phyloP scores from a whole-genome alignment of 352 stramenopile species.

The Globisporangium camurandrum region DNA sequence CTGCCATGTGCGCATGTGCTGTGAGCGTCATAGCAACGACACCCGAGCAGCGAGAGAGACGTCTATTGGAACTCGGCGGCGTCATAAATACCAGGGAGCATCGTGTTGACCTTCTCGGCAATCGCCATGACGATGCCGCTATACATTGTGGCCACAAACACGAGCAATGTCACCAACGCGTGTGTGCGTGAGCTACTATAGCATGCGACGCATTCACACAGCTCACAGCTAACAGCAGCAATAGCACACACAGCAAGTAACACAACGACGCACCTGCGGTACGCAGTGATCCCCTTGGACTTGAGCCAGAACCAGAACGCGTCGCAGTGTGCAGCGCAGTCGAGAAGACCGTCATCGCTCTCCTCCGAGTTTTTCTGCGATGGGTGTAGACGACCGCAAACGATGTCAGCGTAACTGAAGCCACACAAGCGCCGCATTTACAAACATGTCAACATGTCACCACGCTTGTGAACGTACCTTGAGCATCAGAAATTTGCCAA shows the following conservation, averaged over 20 bases:
- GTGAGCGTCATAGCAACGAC: no score
- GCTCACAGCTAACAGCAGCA: no score
- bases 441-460: no score
- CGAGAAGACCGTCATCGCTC: slow-evolving; percentile 83
- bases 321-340: slow-evolving; percentile 92
- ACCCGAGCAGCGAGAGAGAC: background rate
- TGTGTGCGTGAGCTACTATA: no score
- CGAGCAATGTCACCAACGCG: background rate
- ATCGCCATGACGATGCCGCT: slow-evolving; percentile 96
- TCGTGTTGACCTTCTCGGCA: slow-evolving; percentile 96
- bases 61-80: slow-evolving; percentile 89
- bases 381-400: no score
- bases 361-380: slow-evolving; percentile 75
- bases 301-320: slow-evolving; percentile 97
- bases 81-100: slow-evolving; percentile 96
- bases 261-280: slow-evolving; percentile 64
- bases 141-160: slow-evolving; percentile 1
- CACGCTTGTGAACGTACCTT: slow-evolving; percentile 48
- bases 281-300: slow-evolving; percentile 90
- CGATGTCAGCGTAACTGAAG: no score
- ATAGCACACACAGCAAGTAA: background rate
- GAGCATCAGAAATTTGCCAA: slow-evolving; percentile 91
- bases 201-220: no score
- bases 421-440: slow-evolving; percentile 18
- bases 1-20: no score